A percentile compares a stretch with the other conserved stretches of the same genome.
These are phyloP conservation scores for Colletotrichum sp. DNA, from an alignment of 2,329 filamentous ascomycete species.

Conservation along the genomic window DNA sequence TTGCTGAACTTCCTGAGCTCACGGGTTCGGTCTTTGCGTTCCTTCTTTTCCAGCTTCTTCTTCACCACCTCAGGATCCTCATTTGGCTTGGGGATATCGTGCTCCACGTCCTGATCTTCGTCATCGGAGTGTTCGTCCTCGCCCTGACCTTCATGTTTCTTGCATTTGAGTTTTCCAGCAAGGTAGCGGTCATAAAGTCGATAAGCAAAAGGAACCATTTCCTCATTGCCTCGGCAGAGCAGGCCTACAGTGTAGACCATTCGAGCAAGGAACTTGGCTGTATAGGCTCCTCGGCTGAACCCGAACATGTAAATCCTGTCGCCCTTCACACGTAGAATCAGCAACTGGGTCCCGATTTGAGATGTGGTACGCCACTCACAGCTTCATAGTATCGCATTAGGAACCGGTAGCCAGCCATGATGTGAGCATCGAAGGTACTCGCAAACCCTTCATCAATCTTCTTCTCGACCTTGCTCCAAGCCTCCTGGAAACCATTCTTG, in stretches of 20 bases:
- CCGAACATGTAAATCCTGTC: constrained; percentile 61
- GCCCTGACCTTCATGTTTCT: constrained; percentile 27
- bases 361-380: too few relatives aligned
- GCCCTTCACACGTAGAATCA: constrained; percentile 24
- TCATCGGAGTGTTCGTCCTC: neutral
- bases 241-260: constrained; percentile 56
- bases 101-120: neutral
- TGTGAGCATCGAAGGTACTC: constrained; percentile 54
- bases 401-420: constrained; percentile 57
- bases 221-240: constrained; percentile 56
- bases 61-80: too few relatives aligned
- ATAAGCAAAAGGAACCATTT: constrained; percentile 57
- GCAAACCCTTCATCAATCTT: constrained; percentile 48
- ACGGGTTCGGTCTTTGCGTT: constrained; percentile 20
- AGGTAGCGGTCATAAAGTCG: constrained; percentile 46
- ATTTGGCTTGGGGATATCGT: too few relatives aligned
- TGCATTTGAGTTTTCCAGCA: constrained; percentile 34
- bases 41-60: constrained; percentile 19
- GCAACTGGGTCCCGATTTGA: too few relatives aligned
- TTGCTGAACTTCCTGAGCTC: constrained; percentile 49
- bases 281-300: constrained; percentile 58
- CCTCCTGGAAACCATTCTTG: constrained; percentile 34
- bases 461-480: constrained; percentile 40
- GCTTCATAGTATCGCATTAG: constrained; percentile 55
- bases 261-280: constrained; percentile 55